Evolutionary conservation across 1,284 basidiomycete species (phyloP).

Genomic region (Leccinum fallax): DNA sequence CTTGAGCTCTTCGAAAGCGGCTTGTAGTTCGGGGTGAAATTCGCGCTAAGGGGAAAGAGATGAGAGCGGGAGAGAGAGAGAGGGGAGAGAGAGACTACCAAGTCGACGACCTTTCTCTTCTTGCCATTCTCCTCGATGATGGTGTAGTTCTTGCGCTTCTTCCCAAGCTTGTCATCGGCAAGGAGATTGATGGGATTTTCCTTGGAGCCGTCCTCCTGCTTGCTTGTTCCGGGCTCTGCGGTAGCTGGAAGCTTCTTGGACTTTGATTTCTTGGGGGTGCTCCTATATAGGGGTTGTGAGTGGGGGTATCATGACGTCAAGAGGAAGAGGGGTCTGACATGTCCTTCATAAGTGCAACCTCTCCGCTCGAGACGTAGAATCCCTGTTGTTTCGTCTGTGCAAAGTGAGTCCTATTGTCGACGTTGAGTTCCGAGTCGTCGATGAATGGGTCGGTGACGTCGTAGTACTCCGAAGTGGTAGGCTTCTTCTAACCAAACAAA

Average conservation of each 20-base stretch:
- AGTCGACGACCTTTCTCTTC: slow-evolving; percentile 70
- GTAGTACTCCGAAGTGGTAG: slow-evolving; percentile 72
- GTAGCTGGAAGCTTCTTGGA: slow-evolving; percentile 49
- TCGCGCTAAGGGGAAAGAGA: slow-evolving; percentile 38
- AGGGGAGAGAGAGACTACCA: slow-evolving; percentile 42
- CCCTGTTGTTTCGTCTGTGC: slow-evolving; percentile 94
- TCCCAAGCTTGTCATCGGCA: slow-evolving; percentile 39
- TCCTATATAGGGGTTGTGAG: slow-evolving; percentile 33
- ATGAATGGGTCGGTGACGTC: slow-evolving; percentile 94
- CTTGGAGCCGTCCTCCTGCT: slow-evolving; percentile 46
- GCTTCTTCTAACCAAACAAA: slow-evolving; percentile 48
- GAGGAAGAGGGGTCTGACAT: slow-evolving; percentile 44
- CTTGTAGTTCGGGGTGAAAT: slow-evolving; percentile 73
- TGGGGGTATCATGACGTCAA: neutral
- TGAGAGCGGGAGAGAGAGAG: neutral
- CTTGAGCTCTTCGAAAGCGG: slow-evolving; percentile 64
- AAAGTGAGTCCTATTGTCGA: slow-evolving; percentile 90
- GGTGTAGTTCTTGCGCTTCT: slow-evolving; percentile 55
- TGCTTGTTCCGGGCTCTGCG: slow-evolving; percentile 20
- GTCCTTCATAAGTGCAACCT: slow-evolving; percentile 83
- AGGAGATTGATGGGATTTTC: slow-evolving; percentile 54
- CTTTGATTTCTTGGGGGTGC: slow-evolving; percentile 66
- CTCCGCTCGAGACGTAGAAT: slow-evolving; percentile 88
- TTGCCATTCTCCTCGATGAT: slow-evolving; percentile 56
- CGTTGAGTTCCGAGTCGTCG: slow-evolving; percentile 91